Evolutionary conservation across 371 early-diverging fungal genomes (phyloP).

Genomic region (Mucor racemosus): DNA sequence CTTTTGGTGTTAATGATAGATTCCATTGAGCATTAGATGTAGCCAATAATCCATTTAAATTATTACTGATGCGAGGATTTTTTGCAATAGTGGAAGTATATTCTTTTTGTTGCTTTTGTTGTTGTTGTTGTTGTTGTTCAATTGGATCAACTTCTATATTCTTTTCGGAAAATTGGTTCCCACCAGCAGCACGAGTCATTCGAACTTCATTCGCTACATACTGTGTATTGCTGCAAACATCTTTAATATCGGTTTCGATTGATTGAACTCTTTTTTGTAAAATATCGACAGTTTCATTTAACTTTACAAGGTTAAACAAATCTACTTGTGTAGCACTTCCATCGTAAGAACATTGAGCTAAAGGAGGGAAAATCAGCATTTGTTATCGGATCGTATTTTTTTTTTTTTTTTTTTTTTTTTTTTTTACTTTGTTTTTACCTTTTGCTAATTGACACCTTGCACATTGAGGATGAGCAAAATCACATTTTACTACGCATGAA

Average conservation of each 20-base stretch:
- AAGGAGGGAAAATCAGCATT: too few relatives aligned
- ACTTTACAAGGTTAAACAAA: slow-evolving; percentile 48
- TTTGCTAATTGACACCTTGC: slow-evolving; percentile 45
- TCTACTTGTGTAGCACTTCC: slow-evolving; percentile 56
- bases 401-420: too few relatives aligned
- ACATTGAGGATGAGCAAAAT: slow-evolving; percentile 55
- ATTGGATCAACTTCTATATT: neutral
- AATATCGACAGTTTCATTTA: slow-evolving; percentile 46
- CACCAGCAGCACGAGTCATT: slow-evolving; percentile 11
- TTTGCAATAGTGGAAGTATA: neutral
- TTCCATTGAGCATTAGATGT: slow-evolving; percentile 41
- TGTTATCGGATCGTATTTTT: too few relatives aligned
- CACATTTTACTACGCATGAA: slow-evolving; percentile 62
- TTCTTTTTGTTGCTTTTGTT: neutral
- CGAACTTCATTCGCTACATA: slow-evolving; percentile 38
- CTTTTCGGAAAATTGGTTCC: neutral
- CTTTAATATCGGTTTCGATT: slow-evolving; percentile 39
- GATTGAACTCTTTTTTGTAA: slow-evolving; percentile 40
- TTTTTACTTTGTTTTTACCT: slow-evolving; percentile 29
- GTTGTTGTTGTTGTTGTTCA: too few relatives aligned
- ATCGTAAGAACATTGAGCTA: slow-evolving; percentile 50
- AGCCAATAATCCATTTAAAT: slow-evolving; percentile 5
- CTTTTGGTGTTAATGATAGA: slow-evolving; percentile 44
- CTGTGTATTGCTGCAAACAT: slow-evolving; percentile 38
- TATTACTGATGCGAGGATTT: neutral